These are phyloP conservation scores for Lachnellula cervina DNA, from an alignment of 2,329 filamentous ascomycete genomes.

Conservation along the genomic window DNA sequence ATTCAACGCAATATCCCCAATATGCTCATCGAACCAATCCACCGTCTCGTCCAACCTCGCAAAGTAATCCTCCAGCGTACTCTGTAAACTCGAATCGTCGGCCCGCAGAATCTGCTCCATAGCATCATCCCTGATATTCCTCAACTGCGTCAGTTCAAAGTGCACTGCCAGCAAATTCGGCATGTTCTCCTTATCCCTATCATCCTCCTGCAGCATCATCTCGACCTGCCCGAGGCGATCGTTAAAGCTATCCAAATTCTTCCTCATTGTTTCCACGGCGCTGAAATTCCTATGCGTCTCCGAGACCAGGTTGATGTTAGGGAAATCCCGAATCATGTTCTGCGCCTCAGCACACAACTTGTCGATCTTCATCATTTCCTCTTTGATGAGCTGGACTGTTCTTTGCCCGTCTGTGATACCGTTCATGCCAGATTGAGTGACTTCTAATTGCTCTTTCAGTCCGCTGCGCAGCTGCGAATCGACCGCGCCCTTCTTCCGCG, in stretches of 20 bases:
- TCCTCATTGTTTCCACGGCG: constrained; percentile 88
- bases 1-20: constrained; percentile 83
- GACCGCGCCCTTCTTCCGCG: constrained; percentile 86
- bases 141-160: constrained; percentile 83
- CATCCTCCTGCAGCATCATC: constrained; percentile 74
- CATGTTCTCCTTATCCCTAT: constrained; percentile 82
- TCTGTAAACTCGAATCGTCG: constrained; percentile 67
- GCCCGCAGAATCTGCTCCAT: constrained; percentile 90
- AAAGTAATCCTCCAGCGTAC: constrained; percentile 88
- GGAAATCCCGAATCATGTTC: constrained; percentile 95
- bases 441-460: constrained; percentile 86
- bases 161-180: constrained; percentile 85
- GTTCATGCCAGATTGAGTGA: constrained; percentile 88
- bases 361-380: constrained; percentile 98
- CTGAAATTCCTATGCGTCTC: constrained; percentile 96
- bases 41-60: constrained; percentile 78
- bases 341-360: constrained; percentile 95
- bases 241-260: constrained; percentile 82
- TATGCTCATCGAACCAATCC: constrained; percentile 92
- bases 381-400: constrained; percentile 87
- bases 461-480: constrained; percentile 87
- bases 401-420: constrained; percentile 86
- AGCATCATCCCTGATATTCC: constrained; percentile 92
- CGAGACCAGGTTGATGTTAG: constrained; percentile 83
- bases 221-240: constrained; percentile 72